Evolutionary conservation across 306 rosid genomes (phyloP).

Genomic region (Vigna nakashimae): DNA sequence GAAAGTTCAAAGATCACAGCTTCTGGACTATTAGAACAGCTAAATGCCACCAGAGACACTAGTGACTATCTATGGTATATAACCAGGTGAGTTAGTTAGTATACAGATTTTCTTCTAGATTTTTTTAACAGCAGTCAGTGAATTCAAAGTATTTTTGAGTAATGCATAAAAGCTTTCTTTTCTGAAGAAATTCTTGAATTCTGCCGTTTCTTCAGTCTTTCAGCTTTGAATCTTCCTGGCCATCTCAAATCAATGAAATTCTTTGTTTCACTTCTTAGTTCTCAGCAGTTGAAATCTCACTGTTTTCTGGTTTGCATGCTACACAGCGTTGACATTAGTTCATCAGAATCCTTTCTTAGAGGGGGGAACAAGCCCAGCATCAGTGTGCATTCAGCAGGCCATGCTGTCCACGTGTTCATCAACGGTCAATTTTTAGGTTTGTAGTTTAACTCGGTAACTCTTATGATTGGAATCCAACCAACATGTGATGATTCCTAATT

Average conservation of each 20-base stretch:
- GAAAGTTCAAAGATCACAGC: slow-evolving; percentile 63
- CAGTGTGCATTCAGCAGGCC: slow-evolving; percentile 78
- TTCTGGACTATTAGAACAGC: slow-evolving; percentile 84
- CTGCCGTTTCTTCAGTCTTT: background rate
- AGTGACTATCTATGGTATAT: slow-evolving; percentile 96
- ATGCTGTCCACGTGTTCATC: slow-evolving; percentile 86
- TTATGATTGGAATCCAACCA: slow-evolving; percentile 16
- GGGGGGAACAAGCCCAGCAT: slow-evolving; percentile 77
- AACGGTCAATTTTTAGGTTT: slow-evolving; percentile 87
- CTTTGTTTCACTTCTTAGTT: background rate
- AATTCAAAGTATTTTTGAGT: background rate
- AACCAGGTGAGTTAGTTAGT: slow-evolving; percentile 71
- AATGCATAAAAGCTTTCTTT: background rate
- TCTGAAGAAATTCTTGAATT: too few relatives aligned
- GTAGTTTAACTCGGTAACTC: slow-evolving; percentile 34
- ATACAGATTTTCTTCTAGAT: background rate
- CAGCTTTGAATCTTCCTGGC: background rate
- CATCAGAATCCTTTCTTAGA: slow-evolving; percentile 76
- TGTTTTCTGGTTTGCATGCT: slow-evolving; percentile 36
- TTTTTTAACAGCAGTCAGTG: background rate
- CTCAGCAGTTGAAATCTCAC: slow-evolving; percentile 2
- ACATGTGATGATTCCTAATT: slow-evolving; percentile 26
- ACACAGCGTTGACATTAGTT: slow-evolving; percentile 75
- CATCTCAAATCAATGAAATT: background rate
- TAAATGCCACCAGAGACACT: slow-evolving; percentile 76